Base-by-base conservation (phyloP, 1,139 yeast species). In the Candida sojae region DNA sequence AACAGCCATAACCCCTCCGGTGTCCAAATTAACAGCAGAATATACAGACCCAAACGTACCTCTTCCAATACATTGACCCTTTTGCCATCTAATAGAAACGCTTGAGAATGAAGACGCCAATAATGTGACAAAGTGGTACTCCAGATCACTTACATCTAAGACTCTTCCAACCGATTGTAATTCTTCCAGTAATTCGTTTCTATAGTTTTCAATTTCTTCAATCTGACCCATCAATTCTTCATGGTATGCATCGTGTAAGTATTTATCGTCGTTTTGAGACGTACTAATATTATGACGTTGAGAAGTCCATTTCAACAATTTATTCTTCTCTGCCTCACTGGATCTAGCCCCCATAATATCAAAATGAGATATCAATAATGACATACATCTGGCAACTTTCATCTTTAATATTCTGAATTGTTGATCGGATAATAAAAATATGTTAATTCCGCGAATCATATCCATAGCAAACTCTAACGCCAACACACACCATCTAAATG, bases 331-430 rank as follows among this genome's bases (percentile, higher is more conserved):
- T 3, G 91, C 91, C 52, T 89, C 95, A 61, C 87, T 88, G 6
- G 97, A 88, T 59, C 98, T 79, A 0, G 98, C 97, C 46, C 99
- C 99, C 97, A 93, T 93, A 49, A 93, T 91, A 69, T 93, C 99
- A 62, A 93, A 93, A 69, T 93, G 99, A 0, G 97, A 89, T 54
- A 93, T 92, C 53, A 93, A 76, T 47, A 93, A 73, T 1, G 97
- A 85, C 95, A 93, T 91, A 67, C 98, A 91, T 2, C 96, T 88
- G 0, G 98, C 96, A 40, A 93, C 97, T 62, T 90, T 91, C 48
- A 83, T 78, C 57, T 91, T 85, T 57, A 93, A 71, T 44, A 77
- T 71, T 49, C 80, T 74, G 62, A 92, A 93, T 60, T 88, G 93
- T 23, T 83, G 88, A 52, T 89, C 90, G 50, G 82, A 82, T 43